Evolutionary conservation across 495 filamentous ascomycete species (phyloP), one percentile per base, ranked within the genome.

Genomic region (Echria macrotheca): DNA sequence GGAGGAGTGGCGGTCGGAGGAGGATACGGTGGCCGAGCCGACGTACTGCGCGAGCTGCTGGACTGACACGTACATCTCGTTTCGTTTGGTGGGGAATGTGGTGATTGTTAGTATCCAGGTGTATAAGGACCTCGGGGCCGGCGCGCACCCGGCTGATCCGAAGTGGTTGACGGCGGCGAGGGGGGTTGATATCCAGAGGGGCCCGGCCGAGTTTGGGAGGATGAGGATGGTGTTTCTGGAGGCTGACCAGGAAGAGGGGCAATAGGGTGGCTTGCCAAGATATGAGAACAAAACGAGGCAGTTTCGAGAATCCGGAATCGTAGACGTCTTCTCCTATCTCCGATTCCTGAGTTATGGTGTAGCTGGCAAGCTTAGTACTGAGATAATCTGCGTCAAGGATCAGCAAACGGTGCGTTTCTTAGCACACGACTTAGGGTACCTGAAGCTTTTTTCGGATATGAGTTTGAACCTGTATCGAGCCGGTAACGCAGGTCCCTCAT

Each of bases 121-220:
- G 5, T 59, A 50, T 36, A 63, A 58, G 46, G 56, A 64, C 15
- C 49, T 64, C 22, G 63, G 63, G 5, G 42, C 49, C 21, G 60
- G 52, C n/a, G n/a, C 14, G 17, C 36, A 36, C 40, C 57, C 59
- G 5, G 55, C 46, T 9, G 56, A 65, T 22, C 11, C 6, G 5
- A 56, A 55, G 43, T 65, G 59, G 59, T 36, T 60, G 45, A 37
- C 54, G 14, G 53, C 50, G 32, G 50, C 51, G 12, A 55, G 12
- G 40, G 53, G 43, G 12, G 25, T 24, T 1, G 41, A 44, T 15
- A n/a, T 50, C 3, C 11, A 47, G 28, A 49, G 50, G 35, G 15
- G 11, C 2, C 19, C 9, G 15, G 39, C 9, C 5, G 54, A 56
- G 3, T 52, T 56, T 45, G 36, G 32, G 14, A 22, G 54, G 36